Conservation (phyloP, 768 basidiomycete species). For the Kwoniella shandongensis region DNA sequence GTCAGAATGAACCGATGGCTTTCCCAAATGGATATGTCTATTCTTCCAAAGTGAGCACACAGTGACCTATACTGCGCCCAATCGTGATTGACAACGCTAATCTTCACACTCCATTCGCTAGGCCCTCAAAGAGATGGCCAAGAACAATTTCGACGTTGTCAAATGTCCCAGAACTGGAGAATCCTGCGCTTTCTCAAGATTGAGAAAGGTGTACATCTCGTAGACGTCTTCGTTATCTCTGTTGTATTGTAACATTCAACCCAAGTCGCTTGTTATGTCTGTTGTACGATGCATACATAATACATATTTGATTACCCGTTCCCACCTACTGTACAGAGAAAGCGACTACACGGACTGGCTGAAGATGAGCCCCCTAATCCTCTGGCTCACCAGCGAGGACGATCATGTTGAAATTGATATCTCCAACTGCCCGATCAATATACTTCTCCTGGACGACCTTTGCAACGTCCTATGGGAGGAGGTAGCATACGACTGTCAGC, state of each 20-base stretch:
- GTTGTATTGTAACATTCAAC: too few relatives aligned
- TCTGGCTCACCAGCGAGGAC: conserved; percentile 57
- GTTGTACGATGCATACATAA: not conserved
- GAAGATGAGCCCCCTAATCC: conserved; percentile 7
- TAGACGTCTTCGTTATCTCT: conserved; percentile 55
- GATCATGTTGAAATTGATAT: conserved; percentile 67
- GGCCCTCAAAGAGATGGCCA: conserved; percentile 85
- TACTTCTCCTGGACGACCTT: conserved; percentile 64
- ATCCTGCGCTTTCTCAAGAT: conserved; percentile 63
- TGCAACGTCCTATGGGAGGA: conserved; percentile 62
- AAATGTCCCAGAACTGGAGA: conserved; percentile 75
- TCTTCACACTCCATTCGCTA: conserved; percentile 50
- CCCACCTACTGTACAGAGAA: too few relatives aligned
- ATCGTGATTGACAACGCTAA: not conserved
- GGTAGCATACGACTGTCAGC: not conserved
- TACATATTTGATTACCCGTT: not conserved
- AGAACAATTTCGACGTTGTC: conserved; percentile 73
- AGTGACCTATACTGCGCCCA: not conserved
- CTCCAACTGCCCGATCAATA: conserved; percentile 60
- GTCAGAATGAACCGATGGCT: conserved; percentile 85
- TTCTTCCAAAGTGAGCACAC: conserved; percentile 74
- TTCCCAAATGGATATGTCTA: conserved; percentile 91
- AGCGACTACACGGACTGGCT: too few relatives aligned
- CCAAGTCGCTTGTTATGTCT: too few relatives aligned
- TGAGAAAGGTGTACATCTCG: conserved; percentile 89